These are phyloP conservation scores for Pichia sp. DNA, from an alignment of 1,139 yeast genomes.

Conservation along the genomic window DNA sequence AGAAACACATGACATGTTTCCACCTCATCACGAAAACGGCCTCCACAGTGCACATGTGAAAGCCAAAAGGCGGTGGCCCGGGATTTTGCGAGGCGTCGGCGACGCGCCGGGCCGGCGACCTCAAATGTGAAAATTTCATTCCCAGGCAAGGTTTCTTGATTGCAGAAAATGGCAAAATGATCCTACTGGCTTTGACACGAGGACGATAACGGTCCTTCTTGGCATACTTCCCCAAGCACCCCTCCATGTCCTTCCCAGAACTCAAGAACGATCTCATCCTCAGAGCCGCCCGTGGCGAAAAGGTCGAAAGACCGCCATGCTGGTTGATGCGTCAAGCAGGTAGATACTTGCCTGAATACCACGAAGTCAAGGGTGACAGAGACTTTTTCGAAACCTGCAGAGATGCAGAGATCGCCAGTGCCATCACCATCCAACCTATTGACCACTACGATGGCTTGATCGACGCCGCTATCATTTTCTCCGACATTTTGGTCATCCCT, in stretches of 20 bases:
- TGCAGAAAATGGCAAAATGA: no score
- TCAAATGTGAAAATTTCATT: no score
- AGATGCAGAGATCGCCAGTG: conserved; percentile 91
- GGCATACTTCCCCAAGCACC: no score
- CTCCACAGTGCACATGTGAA: no score
- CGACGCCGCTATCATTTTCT: conserved; percentile 96
- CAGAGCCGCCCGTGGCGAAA: conserved; percentile 83
- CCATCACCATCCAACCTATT: conserved; percentile 93
- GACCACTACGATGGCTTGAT: conserved; percentile 85
- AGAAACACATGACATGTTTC: no score
- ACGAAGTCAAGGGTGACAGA: conserved; percentile 78
- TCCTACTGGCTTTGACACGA: no score
- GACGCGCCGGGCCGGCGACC: no score
- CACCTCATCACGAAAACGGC: no score
- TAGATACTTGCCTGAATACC: conserved; percentile 89
- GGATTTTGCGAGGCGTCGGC: no score
- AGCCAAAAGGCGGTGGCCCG: no score
- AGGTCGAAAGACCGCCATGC: conserved; percentile 94
- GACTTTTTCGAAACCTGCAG: conserved; percentile 94
- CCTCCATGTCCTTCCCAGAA: conserved; percentile 50
- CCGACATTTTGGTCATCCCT: conserved; percentile 94
- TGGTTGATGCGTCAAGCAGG: conserved; percentile 99
- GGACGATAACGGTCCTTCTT: no score
- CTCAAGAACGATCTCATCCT: conserved; percentile 86
- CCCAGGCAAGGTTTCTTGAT: no score